Evolutionary conservation across 768 basidiomycete species (phyloP), one percentile per base, ranked within the genome.

Genomic region (Rubroboletus pulcherrimus): DNA sequence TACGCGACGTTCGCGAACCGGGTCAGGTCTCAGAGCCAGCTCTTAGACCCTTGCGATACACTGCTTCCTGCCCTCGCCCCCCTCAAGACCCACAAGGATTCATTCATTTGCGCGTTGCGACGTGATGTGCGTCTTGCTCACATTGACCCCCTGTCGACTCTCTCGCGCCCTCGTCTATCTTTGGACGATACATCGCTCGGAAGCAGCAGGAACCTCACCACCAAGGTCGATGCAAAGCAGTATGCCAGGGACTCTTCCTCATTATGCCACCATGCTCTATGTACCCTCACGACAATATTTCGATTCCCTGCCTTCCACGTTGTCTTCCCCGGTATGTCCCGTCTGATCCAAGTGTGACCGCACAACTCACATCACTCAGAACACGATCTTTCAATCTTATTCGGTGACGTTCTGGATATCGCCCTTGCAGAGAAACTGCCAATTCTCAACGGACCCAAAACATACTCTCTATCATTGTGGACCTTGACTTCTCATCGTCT

Each of bases 181-280:
- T 41, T 51, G 49, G 56, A 54, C 24, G 53, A 59, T 3, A 34
- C 43, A 7, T 34, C 19, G 31, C 48, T 59, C 10, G 55, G 48
- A 50, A 37, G 24, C 24, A 35, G 29, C 3, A 49, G 35, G 46
- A 40, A 51, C 47, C 7, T 56, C 41, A 47, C 51, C 62, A 39
- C 61, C 61, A 37, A 55, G n/a, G 72, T 71, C 35, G 74, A 77
- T 24, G 71, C 78, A 14, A 61, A 76, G 37, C 74, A 79, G 55
- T 54, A 67, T 49, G 73, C 76, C 19, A 68, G 71, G 42, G 76
- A 81, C 55, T 59, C 75, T 17, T 75, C 76, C 10, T 66, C 66
- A 2, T 63, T 87, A n/a, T 83, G 78, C 56, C 79, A 82, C 30
- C 70, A 78, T 56, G 80, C 84, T 4, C 71, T 89, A 30, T 75